Evolutionary conservation across 1,284 basidiomycete species (phyloP).

Genomic region (Phlebopus sp.): DNA sequence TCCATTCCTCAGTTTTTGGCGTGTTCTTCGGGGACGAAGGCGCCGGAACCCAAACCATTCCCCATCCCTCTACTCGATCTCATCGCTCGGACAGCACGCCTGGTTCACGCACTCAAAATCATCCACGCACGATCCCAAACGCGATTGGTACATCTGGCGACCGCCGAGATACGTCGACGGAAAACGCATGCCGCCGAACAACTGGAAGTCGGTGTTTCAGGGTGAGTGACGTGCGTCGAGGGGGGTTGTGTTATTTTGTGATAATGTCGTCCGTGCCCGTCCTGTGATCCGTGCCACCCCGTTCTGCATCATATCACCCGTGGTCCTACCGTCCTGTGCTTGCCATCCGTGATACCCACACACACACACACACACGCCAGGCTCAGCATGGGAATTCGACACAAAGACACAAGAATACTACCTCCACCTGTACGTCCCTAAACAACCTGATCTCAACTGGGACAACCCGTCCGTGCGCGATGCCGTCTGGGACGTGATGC

Average conservation of each 20-base stretch:
- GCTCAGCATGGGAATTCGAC: slow-evolving; percentile 74
- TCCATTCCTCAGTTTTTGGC: background rate
- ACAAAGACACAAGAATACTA: slow-evolving; percentile 70
- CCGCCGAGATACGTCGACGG: slow-evolving; percentile 55
- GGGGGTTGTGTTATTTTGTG: no score
- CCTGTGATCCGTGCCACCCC: no score
- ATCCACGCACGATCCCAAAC: slow-evolving; percentile 56
- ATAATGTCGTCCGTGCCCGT: no score
- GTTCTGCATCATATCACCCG: no score
- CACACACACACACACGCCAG: no score
- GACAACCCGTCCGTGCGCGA: slow-evolving; percentile 61
- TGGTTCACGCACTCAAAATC: slow-evolving; percentile 73
- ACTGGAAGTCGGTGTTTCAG: slow-evolving; percentile 71
- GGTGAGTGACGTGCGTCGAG: slow-evolving; percentile 34
- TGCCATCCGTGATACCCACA: no score
- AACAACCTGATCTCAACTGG: slow-evolving; percentile 83
- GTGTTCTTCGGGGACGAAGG: slow-evolving; percentile 3
- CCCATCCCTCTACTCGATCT: background rate
- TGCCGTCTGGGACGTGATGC: slow-evolving; percentile 65
- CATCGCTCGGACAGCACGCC: slow-evolving; percentile 59
- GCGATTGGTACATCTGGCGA: slow-evolving; percentile 78
- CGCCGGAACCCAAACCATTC: no score
- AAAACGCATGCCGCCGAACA: slow-evolving; percentile 61
- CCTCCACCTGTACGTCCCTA: slow-evolving; percentile 65
- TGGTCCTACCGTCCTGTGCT: no score